phyloP scores from a whole-genome alignment of 306 rosid genomes.

The Cucumis melo region DNA sequence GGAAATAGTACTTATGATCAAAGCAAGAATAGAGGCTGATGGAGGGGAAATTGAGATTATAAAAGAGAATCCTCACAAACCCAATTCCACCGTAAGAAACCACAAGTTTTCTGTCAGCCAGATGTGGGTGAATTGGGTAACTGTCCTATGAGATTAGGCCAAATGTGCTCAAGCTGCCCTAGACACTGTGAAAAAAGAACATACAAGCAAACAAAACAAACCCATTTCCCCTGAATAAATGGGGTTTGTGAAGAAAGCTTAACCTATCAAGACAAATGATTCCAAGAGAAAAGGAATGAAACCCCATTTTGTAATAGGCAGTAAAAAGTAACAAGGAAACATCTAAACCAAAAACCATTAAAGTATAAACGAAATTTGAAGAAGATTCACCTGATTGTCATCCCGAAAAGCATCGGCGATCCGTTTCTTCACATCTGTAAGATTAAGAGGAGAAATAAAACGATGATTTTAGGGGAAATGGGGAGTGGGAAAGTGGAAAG shows the following conservation, averaged over 20 bases:
- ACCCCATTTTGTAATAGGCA: not conserved
- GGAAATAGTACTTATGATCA: not conserved
- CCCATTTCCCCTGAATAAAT: not conserved
- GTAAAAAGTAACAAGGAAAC: not conserved
- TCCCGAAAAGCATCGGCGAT: slow-evolving; percentile 47
- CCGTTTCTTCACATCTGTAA: slow-evolving; percentile 59
- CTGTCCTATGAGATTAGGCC: not conserved
- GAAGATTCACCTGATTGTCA: slow-evolving; percentile 49
- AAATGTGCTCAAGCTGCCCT: not conserved
- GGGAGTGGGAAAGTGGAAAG: not conserved
- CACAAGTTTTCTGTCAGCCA: not conserved
- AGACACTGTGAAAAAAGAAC: not conserved
- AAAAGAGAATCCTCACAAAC: not conserved
- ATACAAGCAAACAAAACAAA: not conserved
- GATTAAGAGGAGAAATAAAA: not conserved
- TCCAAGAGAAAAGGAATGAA: not conserved
- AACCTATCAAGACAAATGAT: not conserved
- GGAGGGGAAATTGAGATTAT: not conserved
- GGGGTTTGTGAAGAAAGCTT: too few relatives aligned
- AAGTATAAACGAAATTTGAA: not conserved
- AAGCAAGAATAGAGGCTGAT: not conserved
- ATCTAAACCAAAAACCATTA: not conserved
- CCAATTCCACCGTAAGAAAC: not conserved
- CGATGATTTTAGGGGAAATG: not conserved
- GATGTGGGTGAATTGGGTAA: not conserved